These are phyloP conservation scores for Elaeis oleifera DNA, from an alignment of 202 grass and related monocot genomes.

Conservation along the genomic window DNA sequence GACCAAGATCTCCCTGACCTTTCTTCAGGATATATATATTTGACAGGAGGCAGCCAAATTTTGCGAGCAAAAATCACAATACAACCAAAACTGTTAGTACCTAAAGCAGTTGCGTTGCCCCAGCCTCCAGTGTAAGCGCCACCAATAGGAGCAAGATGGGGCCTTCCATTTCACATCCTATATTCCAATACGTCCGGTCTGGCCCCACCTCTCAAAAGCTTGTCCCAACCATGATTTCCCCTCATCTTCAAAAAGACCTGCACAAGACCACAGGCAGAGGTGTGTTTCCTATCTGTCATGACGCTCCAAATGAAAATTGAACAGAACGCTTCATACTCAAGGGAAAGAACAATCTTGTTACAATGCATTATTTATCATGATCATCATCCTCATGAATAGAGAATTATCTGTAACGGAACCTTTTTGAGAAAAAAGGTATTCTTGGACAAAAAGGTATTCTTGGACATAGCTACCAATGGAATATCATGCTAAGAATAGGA, in stretches of 20 bases:
- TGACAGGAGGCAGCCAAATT: neutral
- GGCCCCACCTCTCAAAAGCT: too few species aligned
- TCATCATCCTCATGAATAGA: too few species aligned
- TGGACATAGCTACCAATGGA: too few species aligned
- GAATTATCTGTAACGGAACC: too few species aligned
- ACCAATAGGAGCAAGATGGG: slow-evolving; percentile 24
- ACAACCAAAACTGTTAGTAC: slow-evolving; percentile 39
- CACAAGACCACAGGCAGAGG: slow-evolving; percentile 2
- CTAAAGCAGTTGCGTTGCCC: slow-evolving; percentile 24
- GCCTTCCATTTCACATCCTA: slow-evolving; percentile 15
- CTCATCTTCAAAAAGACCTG: slow-evolving; percentile 30
- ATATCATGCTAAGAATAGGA: too few species aligned
- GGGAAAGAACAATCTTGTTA: neutral
- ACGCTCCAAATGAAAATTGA: neutral
- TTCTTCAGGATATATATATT: slow-evolving; percentile 15
- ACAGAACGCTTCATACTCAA: neutral
- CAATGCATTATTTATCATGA: too few species aligned
- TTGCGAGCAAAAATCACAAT: slow-evolving; percentile 28
- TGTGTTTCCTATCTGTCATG: neutral
- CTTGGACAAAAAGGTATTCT: too few species aligned
- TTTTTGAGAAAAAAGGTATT: too few species aligned
- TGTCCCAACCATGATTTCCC: too few species aligned
- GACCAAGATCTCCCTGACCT: neutral
- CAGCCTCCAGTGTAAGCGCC: slow-evolving; percentile 16
- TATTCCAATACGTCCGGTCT: too few species aligned